These are phyloP conservation scores for Puya raimondii DNA, from an alignment of 176 grass and related monocot species.

Conservation along the genomic window DNA sequence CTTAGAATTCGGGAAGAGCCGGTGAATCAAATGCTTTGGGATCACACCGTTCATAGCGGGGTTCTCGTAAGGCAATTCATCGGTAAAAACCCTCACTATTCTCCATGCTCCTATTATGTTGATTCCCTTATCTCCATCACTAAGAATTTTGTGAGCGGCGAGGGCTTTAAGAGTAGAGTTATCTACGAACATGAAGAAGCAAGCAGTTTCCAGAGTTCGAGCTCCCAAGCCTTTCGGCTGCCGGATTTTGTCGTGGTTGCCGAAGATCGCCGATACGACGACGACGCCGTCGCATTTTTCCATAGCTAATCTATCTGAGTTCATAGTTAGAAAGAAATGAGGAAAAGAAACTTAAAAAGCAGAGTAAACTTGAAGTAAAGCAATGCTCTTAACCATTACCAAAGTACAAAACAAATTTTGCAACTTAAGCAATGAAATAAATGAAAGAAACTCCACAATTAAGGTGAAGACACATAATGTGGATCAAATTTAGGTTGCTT, in stretches of 20 bases:
- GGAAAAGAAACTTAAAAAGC: constrained; percentile 3
- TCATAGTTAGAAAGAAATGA: neutral
- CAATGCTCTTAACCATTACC: constrained; percentile 16
- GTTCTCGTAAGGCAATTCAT: constrained; percentile 55
- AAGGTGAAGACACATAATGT: neutral
- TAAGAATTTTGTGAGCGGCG: constrained; percentile 31
- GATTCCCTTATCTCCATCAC: neutral
- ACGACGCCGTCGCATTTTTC: constrained; percentile 54
- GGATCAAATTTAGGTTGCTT: neutral
- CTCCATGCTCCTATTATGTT: constrained; percentile 49
- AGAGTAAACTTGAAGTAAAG: neutral
- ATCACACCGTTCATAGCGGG: constrained; percentile 84
- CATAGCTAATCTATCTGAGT: constrained; percentile 68
- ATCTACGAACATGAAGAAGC: constrained; percentile 96
- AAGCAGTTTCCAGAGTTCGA: constrained; percentile 38
- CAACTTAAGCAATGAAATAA: constrained; percentile 12
- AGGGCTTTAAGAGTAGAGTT: constrained; percentile 32
- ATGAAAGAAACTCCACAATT: neutral
- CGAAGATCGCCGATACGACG: constrained; percentile 66
- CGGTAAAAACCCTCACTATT: constrained; percentile 25
- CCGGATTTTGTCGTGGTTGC: constrained; percentile 87
- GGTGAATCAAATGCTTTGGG: constrained; percentile 67
- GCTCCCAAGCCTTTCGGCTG: constrained; percentile 54
- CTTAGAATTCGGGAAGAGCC: constrained; percentile 73
- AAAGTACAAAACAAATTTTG: constrained; percentile 11